These are phyloP conservation scores for Maudiozyma serrabonitensis DNA, from an alignment of 805 yeast genomes.

Conservation along the genomic window DNA sequence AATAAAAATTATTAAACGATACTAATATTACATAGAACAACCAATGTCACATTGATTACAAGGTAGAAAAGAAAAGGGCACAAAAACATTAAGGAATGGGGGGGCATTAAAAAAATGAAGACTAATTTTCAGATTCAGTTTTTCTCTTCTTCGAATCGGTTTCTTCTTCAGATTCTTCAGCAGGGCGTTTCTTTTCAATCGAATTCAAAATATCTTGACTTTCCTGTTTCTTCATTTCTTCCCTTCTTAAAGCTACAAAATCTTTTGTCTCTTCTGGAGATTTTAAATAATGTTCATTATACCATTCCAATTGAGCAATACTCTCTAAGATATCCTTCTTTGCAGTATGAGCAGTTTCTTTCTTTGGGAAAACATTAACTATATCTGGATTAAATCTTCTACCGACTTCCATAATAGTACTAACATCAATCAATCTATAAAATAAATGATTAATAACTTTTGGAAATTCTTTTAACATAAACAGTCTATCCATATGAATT, in stretches of 20 bases:
- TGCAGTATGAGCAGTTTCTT: constrained; percentile 75
- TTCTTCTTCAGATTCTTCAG: not conserved
- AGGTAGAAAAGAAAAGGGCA: no score
- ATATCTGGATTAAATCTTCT: constrained; percentile 64
- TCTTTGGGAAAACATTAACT: constrained; percentile 48
- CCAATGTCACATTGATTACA: no score
- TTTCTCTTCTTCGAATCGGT: not conserved
- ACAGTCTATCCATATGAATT: constrained; percentile 82
- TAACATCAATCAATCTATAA: constrained; percentile 84
- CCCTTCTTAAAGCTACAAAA: constrained; percentile 7
- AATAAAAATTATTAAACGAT: no score
- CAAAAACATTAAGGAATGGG: not conserved
- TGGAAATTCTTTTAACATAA: constrained; percentile 80
- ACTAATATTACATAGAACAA: no score
- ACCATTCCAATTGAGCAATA: constrained; percentile 74
- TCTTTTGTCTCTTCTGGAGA: constrained; percentile 7
- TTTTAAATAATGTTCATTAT: constrained; percentile 52
- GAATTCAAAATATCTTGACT: not conserved
- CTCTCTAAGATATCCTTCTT: constrained; percentile 81
- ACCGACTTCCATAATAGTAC: constrained; percentile 75
- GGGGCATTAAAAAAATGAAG: not conserved
- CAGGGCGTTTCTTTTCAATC: not conserved
- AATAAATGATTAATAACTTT: constrained; percentile 47
- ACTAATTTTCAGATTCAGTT: not conserved
- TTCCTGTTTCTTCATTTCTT: not conserved